A percentile compares a stretch with the other conserved stretches of the same genome.
Evolutionary conservation across 2,329 filamentous ascomycete genomes (phyloP).

Genomic region (Exserohilum turcica): DNA sequence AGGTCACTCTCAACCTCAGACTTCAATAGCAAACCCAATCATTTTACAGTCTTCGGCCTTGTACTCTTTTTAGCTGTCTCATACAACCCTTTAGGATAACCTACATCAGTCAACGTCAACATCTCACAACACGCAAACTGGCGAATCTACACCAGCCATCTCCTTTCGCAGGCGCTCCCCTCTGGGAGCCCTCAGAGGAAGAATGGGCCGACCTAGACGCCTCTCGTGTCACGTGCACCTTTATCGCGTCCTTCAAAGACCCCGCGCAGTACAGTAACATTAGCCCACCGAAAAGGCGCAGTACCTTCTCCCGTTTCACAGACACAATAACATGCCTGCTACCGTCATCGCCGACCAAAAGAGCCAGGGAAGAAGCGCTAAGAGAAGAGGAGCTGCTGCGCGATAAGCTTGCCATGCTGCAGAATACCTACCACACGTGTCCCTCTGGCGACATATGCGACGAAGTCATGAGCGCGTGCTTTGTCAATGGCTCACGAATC

Average conservation of each 20-base stretch:
- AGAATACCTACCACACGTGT: slow-evolving; percentile 9
- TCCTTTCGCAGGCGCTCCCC: background rate
- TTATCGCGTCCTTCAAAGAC: slow-evolving; percentile 8
- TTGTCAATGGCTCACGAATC: background rate
- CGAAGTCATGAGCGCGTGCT: slow-evolving; percentile 2
- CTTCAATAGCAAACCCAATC: background rate
- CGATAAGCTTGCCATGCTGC: slow-evolving; percentile 1
- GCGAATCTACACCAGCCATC: background rate
- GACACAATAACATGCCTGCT: background rate
- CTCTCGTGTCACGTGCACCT: slow-evolving; percentile 5
- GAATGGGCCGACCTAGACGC: slow-evolving; percentile 17
- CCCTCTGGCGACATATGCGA: slow-evolving; percentile 14
- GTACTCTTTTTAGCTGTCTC: background rate
- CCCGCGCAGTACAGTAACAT: background rate
- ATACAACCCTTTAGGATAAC: background rate
- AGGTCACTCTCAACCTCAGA: background rate
- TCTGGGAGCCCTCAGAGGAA: slow-evolving; percentile 20
- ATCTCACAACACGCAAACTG: background rate
- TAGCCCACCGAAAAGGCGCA: background rate
- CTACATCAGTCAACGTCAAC: background rate
- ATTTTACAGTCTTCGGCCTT: background rate
- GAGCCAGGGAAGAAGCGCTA: background rate
- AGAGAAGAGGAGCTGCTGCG: slow-evolving; percentile 3
- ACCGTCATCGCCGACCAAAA: background rate
- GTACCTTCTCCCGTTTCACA: slow-evolving; percentile 2